phyloP scores from a whole-genome alignment of 2,329 filamentous ascomycete genomes.

The Cladosporium sp. region DNA sequence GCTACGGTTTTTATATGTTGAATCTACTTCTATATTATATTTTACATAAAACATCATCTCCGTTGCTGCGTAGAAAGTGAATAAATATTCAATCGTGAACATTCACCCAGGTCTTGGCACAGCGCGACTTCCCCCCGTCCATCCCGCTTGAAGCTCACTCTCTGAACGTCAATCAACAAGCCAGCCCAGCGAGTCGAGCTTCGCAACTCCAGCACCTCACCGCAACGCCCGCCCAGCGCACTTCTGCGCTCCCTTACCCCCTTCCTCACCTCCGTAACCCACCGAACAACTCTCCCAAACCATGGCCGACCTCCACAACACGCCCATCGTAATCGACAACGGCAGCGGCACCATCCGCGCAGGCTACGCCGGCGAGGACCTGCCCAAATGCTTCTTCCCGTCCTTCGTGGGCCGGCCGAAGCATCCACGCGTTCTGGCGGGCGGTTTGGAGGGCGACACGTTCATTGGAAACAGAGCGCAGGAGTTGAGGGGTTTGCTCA shows the following conservation, averaged over 20 bases:
- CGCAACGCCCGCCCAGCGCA: not conserved
- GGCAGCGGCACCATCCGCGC: conserved; percentile 96
- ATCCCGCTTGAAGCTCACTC: not conserved
- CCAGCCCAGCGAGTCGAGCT: not conserved
- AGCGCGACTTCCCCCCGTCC: not conserved
- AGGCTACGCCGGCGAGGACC: conserved; percentile 92
- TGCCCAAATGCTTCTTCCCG: conserved; percentile 95
- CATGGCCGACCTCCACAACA: conserved; percentile 84
- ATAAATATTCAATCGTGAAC: not conserved
- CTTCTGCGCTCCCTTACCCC: not conserved
- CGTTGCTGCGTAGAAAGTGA: too few relatives aligned
- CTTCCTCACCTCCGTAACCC: not conserved
- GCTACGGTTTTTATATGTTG: too few relatives aligned
- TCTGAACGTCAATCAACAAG: conserved; percentile 1
- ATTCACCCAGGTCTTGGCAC: not conserved
- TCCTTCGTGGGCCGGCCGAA: conserved; percentile 97
- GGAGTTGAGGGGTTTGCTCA: conserved; percentile 85
- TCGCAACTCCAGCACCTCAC: not conserved
- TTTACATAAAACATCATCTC: too few relatives aligned
- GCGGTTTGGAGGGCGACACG: conserved; percentile 90
- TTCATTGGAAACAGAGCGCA: conserved; percentile 94
- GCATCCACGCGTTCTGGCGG: conserved; percentile 90
- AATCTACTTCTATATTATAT: not conserved
- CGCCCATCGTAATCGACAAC: conserved; percentile 98
- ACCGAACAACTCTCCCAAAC: too few relatives aligned